Percentiles rank a stretch among this genome's conserved stretches.
Conservation (phyloP, 495 filamentous ascomycete genomes). For the Podospora australis region DNA sequence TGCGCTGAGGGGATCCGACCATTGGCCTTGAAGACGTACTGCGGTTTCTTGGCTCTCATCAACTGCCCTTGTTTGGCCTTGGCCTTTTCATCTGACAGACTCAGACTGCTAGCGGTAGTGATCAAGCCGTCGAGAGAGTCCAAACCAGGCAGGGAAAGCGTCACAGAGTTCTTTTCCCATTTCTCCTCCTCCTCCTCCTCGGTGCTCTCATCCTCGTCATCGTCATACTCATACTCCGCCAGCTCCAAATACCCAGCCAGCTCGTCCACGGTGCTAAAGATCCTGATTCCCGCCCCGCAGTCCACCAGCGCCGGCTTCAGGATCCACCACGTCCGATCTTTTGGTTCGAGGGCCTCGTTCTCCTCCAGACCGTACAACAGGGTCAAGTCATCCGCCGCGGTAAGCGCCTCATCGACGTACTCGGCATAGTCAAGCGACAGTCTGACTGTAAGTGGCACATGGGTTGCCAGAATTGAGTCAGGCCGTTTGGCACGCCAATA, state of each 20-base stretch:
- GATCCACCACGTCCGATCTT: slow-evolving; percentile 71
- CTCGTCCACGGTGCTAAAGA: slow-evolving; percentile 65
- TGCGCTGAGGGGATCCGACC: slow-evolving; percentile 56
- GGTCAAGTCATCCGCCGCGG: slow-evolving; percentile 61
- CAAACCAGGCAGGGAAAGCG: slow-evolving; percentile 10
- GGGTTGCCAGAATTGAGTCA: slow-evolving; percentile 44
- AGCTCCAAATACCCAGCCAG: slow-evolving; percentile 62
- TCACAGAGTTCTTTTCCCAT: not conserved
- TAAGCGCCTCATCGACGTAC: slow-evolving; percentile 70
- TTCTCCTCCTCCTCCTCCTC: slow-evolving; percentile 12
- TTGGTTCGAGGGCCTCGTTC: slow-evolving; percentile 37
- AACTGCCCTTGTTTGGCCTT: not conserved
- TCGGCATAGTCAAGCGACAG: slow-evolving; percentile 77
- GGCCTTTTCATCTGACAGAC: not conserved
- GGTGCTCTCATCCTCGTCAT: slow-evolving; percentile 7
- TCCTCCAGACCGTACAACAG: slow-evolving; percentile 51
- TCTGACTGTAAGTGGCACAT: slow-evolving; percentile 56
- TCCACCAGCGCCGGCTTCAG: slow-evolving; percentile 79
- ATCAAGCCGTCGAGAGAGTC: slow-evolving; percentile 1
- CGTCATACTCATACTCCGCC: slow-evolving; percentile 43
- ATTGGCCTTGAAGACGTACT: slow-evolving; percentile 16
- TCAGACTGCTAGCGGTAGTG: not conserved
- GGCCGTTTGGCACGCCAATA: slow-evolving; percentile 52
- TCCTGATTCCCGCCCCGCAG: slow-evolving; percentile 66
- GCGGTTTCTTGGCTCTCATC: slow-evolving; percentile 7